Evolutionary conservation across 192 early-diverging fungal species (phyloP).

Genomic region (Podila epicladia): DNA sequence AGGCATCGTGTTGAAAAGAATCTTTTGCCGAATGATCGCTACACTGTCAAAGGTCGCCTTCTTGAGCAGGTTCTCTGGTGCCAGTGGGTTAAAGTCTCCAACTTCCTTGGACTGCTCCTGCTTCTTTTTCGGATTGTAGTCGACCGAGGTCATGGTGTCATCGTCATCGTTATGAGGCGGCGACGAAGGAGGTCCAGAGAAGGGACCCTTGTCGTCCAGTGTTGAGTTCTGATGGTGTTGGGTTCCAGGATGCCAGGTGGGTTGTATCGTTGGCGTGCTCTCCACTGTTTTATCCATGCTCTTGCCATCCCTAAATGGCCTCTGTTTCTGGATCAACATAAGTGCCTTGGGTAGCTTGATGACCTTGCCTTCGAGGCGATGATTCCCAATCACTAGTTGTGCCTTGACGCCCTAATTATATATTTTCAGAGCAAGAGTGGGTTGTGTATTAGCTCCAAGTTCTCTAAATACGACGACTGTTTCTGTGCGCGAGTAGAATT

Average conservation of each 20-base stretch:
- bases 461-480: neutral
- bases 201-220: neutral
- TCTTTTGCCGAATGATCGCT: constrained; percentile 45
- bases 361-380: constrained; percentile 41
- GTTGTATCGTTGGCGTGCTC: neutral
- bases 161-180: constrained; percentile 23
- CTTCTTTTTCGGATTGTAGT: neutral
- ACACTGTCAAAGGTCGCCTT: constrained; percentile 30
- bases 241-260: neutral
- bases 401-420: constrained; percentile 27
- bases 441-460: neutral
- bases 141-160: constrained; percentile 31
- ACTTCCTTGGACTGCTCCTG: neutral
- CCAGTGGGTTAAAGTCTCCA: constrained; percentile 7
- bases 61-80: constrained; percentile 10
- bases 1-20: constrained; percentile 46
- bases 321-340: constrained; percentile 41
- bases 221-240: neutral
- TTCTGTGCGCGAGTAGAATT: too few species aligned
- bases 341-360: constrained; percentile 27
- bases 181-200: neutral
- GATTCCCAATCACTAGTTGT: constrained; percentile 44
- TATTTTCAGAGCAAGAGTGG: neutral
- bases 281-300: neutral
- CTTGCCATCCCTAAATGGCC: neutral